Base-by-base conservation (phyloP, 257 asterid genomes). In the Nyctanthes arbortristis region DNA sequence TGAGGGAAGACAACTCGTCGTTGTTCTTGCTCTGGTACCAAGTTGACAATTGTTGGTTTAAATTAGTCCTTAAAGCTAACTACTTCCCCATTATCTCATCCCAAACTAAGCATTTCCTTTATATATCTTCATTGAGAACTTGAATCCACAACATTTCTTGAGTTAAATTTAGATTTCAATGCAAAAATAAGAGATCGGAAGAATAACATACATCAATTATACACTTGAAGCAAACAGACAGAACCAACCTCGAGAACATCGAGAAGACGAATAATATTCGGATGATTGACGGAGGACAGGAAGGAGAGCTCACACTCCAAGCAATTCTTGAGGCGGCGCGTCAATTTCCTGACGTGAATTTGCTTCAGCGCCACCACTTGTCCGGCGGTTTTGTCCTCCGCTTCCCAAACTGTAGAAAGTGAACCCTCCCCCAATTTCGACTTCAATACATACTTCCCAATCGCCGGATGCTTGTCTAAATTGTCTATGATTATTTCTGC, bases 201-300 rank as follows among this genome's bases (percentile, higher is more conserved):
- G 20, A 49, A n/a, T 35, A 49, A n/a, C 29, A 2, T 52, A 20
- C n/a, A 52, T 7, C 59, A 4, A 25, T 0, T 52, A 28, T n/a
- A 20, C 33, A 69, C 12, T 43, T 27, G 7, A 60, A 37, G 40
- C 34, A 68, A 35, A 63, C n/a, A 1, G 34, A 27, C n/a, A 58
- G 35, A 35, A 45, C 37, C 52, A 66, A 85, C 91, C 84, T 74
- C 34, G 68, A 78, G 77, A 61, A 79, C 65, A 77, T 79, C 65
- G 49, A 75, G 75, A 58, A 85, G 91, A 66, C 84, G 85, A 74
- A 85, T 66, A 79, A 83, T 83, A 65, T 85, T 85, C 31, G 88
- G 91, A 49, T 85, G 91, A 55, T 73, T 73, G 65, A 85, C 85
- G 61, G 88, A 78, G 74, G 84, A 85, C 67, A 85, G 66, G 79